These are phyloP conservation scores for Apiotrichum mycotoxinovorans DNA, from an alignment of 1,284 basidiomycete genomes.

Conservation along the genomic window DNA sequence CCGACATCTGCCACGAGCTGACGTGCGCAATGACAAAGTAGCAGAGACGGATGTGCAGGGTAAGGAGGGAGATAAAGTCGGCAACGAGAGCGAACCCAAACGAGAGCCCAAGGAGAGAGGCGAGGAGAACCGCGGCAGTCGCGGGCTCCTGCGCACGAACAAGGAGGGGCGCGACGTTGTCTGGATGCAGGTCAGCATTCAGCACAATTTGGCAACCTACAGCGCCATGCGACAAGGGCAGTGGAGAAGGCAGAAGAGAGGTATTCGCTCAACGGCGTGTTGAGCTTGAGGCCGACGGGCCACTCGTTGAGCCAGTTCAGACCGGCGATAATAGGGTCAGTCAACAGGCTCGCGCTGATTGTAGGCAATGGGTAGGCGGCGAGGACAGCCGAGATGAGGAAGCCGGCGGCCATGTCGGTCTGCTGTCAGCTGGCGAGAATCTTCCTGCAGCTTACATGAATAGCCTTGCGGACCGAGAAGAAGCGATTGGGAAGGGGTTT, in stretches of 20 bases:
- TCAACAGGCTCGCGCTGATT: slow-evolving; percentile 3
- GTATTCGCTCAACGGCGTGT: slow-evolving; percentile 82
- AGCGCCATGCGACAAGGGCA: slow-evolving; percentile 63
- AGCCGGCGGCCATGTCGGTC: slow-evolving; percentile 5
- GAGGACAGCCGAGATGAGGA: neutral
- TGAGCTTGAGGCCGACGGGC: slow-evolving; percentile 94
- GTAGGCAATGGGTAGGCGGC: neutral
- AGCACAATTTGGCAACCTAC: slow-evolving; percentile 54
- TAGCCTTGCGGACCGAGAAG: slow-evolving; percentile 1
- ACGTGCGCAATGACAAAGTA: slow-evolving; percentile 65
- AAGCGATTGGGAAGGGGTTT: neutral
- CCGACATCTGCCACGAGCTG: slow-evolving; percentile 63
- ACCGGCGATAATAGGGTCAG: slow-evolving; percentile 12
- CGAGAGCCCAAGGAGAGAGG: slow-evolving; percentile 30
- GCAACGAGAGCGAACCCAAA: slow-evolving; percentile 29
- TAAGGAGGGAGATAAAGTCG: slow-evolving; percentile 51
- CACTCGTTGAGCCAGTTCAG: slow-evolving; percentile 81
- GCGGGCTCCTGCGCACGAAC: slow-evolving; percentile 10
- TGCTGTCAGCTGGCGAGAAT: neutral
- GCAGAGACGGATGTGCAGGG: slow-evolving; percentile 69
- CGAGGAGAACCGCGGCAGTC: slow-evolving; percentile 6
- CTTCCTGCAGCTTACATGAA: neutral
- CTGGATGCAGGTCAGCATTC: slow-evolving; percentile 9
- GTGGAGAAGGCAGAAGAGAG: slow-evolving; percentile 68
- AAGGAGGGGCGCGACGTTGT: slow-evolving; percentile 12